Conservation (phyloP, 805 yeast genomes). For the Jamesozyma lodderae region DNA sequence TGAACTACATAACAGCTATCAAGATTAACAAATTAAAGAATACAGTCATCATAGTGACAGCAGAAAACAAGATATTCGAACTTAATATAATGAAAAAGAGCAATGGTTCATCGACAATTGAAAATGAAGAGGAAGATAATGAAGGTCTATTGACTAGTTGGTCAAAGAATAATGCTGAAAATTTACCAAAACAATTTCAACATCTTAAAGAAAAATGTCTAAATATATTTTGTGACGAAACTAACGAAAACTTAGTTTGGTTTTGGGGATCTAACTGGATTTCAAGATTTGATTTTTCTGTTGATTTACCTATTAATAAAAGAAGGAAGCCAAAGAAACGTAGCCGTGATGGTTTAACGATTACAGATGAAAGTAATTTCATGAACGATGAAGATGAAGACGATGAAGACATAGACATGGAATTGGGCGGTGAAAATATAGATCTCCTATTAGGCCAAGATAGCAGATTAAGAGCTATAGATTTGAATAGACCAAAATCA, state of each 20-base stretch:
- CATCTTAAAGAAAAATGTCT: conserved; percentile 56
- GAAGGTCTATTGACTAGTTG: conserved; percentile 46
- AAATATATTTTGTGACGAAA: conserved; percentile 52
- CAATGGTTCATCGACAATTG: conserved; percentile 1
- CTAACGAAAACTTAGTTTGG: conserved; percentile 50
- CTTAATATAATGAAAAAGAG: conserved; percentile 32
- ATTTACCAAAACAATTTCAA: conserved; percentile 57
- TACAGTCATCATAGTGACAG: conserved; percentile 55
- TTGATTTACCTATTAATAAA: conserved; percentile 42
- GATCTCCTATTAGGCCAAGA: conserved; percentile 5
- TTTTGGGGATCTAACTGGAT: conserved; percentile 84
- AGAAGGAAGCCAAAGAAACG: conserved; percentile 32
- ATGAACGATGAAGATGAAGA: conserved; percentile 29
- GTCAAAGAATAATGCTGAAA: conserved; percentile 71
- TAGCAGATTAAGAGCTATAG: conserved; percentile 13
- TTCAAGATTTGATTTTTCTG: conserved; percentile 56
- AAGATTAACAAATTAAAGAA: conserved; percentile 40
- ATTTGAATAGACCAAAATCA: conserved; percentile 18
- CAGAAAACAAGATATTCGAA: conserved; percentile 70
- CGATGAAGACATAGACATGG: conserved; percentile 25
- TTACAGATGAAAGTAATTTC: conserved; percentile 33
- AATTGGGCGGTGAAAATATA: conserved; percentile 11
- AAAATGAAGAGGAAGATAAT: conserved; percentile 8
- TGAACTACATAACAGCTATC: conserved; percentile 52
- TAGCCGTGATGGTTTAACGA: conserved; percentile 36